Conservation (phyloP, 176 grass and related monocot species). For the Bolboschoenus planiculmis region DNA sequence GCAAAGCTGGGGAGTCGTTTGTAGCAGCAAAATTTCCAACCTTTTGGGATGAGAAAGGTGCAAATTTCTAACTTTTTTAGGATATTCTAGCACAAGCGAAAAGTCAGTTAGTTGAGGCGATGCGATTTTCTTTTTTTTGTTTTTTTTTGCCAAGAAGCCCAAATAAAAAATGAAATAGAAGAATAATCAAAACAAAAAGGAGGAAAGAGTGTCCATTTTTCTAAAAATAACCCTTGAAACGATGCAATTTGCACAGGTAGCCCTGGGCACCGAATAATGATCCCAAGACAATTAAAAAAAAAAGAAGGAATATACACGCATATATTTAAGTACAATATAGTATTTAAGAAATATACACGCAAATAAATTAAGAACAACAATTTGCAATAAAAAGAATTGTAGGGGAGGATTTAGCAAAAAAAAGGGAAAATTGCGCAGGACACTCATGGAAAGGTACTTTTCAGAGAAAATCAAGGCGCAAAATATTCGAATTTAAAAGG, state of each 20-base stretch:
- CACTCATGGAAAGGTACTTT: not conserved
- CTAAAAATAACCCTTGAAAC: not conserved
- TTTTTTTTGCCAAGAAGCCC: no score
- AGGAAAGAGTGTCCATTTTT: not conserved
- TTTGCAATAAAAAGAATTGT: not conserved
- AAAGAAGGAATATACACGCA: not conserved
- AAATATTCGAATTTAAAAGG: not conserved
- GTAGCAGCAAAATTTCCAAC: not conserved
- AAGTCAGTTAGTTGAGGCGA: no score
- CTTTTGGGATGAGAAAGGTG: not conserved
- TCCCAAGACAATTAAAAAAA: not conserved
- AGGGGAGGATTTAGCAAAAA: not conserved
- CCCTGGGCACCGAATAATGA: not conserved
- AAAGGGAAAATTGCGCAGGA: not conserved
- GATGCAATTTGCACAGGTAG: not conserved
- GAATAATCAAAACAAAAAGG: not conserved
- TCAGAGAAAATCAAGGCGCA: not conserved
- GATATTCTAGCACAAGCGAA: not conserved
- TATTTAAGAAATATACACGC: no score
- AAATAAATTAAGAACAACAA: not conserved
- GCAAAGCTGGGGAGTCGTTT: not conserved
- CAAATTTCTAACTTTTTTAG: not conserved
- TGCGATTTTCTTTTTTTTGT: no score
- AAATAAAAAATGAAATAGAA: not conserved
- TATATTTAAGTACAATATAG: not conserved